phyloP scores from a whole-genome alignment of 345 rosid genomes.

The Lumnitzera littorea region DNA sequence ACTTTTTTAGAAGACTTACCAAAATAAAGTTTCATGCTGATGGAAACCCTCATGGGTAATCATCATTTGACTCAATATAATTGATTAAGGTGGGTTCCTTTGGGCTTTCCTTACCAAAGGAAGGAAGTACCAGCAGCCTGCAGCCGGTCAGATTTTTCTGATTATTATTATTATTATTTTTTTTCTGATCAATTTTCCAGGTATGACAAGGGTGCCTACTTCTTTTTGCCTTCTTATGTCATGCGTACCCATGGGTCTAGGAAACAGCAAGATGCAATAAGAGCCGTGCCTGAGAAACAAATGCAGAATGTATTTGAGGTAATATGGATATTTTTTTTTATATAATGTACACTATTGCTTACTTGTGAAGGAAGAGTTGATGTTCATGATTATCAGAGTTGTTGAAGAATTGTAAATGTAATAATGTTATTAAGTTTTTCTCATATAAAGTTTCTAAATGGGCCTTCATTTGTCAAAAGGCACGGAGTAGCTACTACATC shows the following conservation, averaged over 20 bases:
- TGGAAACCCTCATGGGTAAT: too few relatives aligned
- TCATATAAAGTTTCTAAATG: too few relatives aligned
- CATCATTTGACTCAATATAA: too few relatives aligned
- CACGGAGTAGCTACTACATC: too few relatives aligned
- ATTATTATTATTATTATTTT: conserved; percentile 5
- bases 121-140: too few relatives aligned
- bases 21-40: too few relatives aligned
- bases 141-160: background rate
- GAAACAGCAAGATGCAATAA: conserved; percentile 67
- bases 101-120: too few relatives aligned
- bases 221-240: conserved; percentile 83
- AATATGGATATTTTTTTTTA: conserved; percentile 9
- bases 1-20: too few relatives aligned
- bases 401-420: background rate
- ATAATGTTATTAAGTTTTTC: too few relatives aligned
- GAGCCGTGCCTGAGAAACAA: conserved; percentile 33
- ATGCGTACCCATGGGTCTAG: conserved; percentile 98
- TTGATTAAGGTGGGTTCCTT: too few relatives aligned
- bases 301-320: conserved; percentile 80
- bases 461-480: too few relatives aligned
- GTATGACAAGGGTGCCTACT: conserved; percentile 86
- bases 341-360: background rate
- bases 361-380: background rate
- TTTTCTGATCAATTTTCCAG: conserved; percentile 26
- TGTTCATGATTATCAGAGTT: conserved; percentile 3